These are phyloP conservation scores for Vaccinium vitisidaea DNA, from an alignment of 148 eudicot genomes.

Conservation along the genomic window DNA sequence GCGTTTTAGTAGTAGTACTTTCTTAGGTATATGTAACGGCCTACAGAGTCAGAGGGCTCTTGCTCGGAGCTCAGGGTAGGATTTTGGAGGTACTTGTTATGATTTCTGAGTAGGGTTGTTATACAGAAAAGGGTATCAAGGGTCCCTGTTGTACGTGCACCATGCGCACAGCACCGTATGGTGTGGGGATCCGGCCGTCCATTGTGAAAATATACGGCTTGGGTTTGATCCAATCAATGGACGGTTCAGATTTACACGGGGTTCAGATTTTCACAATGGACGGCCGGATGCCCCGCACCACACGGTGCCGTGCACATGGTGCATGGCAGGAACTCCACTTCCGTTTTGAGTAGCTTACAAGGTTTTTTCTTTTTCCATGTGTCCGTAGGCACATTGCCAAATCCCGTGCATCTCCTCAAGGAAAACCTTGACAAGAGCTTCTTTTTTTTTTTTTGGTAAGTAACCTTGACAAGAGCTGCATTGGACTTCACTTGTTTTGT, in stretches of 20 bases:
- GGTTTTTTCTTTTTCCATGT: not conserved
- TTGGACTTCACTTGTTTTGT: not conserved
- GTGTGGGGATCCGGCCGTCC: too few relatives aligned
- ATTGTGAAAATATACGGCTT: too few relatives aligned
- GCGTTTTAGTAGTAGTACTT: not conserved
- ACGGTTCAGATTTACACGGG: too few relatives aligned
- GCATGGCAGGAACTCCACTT: too few relatives aligned
- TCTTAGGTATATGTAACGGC: not conserved
- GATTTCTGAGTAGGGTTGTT: not conserved
- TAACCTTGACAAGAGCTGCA: not conserved
- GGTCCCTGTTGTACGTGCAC: too few relatives aligned
- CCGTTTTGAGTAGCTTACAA: too few relatives aligned
- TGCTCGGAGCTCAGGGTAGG: not conserved
- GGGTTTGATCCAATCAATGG: too few relatives aligned
- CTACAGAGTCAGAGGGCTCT: not conserved
- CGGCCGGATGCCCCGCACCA: too few relatives aligned
- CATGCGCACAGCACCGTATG: too few relatives aligned
- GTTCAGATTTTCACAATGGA: too few relatives aligned
- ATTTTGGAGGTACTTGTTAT: not conserved
- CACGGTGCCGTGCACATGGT: not conserved
- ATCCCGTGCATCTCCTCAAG: not conserved
- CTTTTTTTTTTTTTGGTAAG: too few relatives aligned
- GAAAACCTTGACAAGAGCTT: not conserved
- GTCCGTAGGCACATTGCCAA: not conserved
- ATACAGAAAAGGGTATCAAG: not conserved